Evolutionary conservation across 176 grass and related monocot species (phyloP), one percentile per base, ranked within the genome.

Genomic region (Oryza brachyantha): DNA sequence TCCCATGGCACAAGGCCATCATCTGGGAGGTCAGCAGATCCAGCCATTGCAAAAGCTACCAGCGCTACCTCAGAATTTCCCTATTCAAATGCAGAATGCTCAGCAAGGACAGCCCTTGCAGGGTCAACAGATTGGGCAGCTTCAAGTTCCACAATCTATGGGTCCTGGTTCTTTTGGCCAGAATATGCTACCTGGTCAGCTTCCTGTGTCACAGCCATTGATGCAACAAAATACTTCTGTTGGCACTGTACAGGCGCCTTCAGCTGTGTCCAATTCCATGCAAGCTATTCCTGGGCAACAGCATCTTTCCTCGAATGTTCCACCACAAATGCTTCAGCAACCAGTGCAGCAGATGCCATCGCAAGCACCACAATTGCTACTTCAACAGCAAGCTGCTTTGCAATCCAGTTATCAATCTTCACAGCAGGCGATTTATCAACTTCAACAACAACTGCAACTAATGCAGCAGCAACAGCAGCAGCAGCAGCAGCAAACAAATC

Each of bases 371-470:
- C 96, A 95, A 37, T 88, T 99, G 67, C 74, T 99, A 57, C 90
- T 99, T 42, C 96, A 99, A 71, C 96, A 99, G 62, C 96, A 99
- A 68, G 85, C 88, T 74, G 90, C 96, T 83, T 80, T 99, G 84
- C 96, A 95, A 76, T 96, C 96, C 42, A 99, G 90, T 72, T 95
- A 93, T 86, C 96, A 99, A 41, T 99, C 96, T 58, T 96, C 96
- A 68, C 96, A 99, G 86, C 96, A 99, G 36, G 92, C 96, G 0
- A 99, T 99, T 90, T 87, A 87, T 74, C 96, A 99, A 79, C 81
- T 99, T 60, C 96, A 99, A 68, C 96, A 96, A 74, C 92, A 99
- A 68, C 84, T 99, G 58, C 96, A 96, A 68, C 76, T 89, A 77
- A 95, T 99, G 90, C 92, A 99, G 68, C 92, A 91, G 36, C 90